Base-by-base conservation (phyloP, 2,329 filamentous ascomycete species). In the Pseudocercospora eumusae region DNA sequence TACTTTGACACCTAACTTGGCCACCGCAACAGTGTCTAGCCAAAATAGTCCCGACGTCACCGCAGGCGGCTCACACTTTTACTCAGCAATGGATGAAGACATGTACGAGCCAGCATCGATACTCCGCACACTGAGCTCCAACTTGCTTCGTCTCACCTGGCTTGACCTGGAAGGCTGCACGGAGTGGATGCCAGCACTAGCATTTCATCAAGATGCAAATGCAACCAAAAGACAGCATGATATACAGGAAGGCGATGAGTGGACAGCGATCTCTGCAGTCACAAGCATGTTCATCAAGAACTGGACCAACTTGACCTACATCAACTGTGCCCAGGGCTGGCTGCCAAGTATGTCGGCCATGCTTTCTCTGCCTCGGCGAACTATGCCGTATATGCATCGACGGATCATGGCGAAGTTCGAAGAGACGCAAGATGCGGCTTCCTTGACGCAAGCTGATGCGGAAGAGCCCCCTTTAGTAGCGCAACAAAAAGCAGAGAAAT, bases 161-260 rank as follows among this genome's bases (percentile, higher is more conserved):
- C 78, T 88, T 1, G 86, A 88, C 67, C 74, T 88, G 0, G 83
- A 86, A 70, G 85, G 85, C 8, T 88, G 86, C 68, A 73, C 72
- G 2, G 75, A 78, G 21, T 88, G 86, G 86, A 69, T 82, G 31
- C 75, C 77, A 15, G 83, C 84, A 0, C 70, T 88, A 28, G 66
- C 68, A n/a, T 60, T 50, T 44, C 40, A 53, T 9, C 25, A 59
- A 31, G 33, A 59, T 18, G 57, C n/a, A 8, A 18, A n/a, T 21
- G 13, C 52, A 3, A 40, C 23, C 8, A 18, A 9, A n/a, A 28
- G 20, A 8, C 52, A 54, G 18, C 52, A 54, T 23, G 52, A 54
- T 23, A 7, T 54, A 8, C 4, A 7, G 28, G 18, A 40, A 13
- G 52, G 59, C 55, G 40, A 47, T 42, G 50, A 8, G 2, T 49